Conservation (phyloP, 495 filamentous ascomycete genomes). For the Corynascus novoguineensis region DNA sequence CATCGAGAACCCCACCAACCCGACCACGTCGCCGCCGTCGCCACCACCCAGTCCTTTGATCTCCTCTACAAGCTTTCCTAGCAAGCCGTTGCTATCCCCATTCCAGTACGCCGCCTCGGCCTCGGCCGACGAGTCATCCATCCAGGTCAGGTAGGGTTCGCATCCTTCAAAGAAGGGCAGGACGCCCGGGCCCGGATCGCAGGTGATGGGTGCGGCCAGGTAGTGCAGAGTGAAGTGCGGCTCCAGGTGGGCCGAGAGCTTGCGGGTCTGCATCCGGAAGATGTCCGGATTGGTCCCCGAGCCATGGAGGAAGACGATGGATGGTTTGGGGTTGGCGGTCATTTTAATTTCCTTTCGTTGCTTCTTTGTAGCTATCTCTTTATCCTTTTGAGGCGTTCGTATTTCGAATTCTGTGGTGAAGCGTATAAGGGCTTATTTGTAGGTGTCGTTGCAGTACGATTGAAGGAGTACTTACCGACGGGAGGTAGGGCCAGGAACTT, state of each 20-base stretch:
- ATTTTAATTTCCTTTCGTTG: background rate
- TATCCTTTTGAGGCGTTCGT: no score
- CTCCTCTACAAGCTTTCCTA: background rate
- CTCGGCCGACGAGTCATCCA: constrained; percentile 9
- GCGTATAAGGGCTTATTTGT: no score
- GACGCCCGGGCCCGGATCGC: constrained; percentile 22
- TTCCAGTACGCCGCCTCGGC: constrained; percentile 11
- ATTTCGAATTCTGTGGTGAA: no score
- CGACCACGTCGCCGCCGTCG: constrained; percentile 11
- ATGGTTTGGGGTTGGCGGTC: constrained; percentile 12
- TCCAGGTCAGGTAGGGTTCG: constrained; percentile 24
- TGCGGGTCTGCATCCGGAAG: constrained; percentile 28
- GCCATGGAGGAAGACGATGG: constrained; percentile 29
- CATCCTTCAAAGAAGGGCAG: constrained; percentile 25
- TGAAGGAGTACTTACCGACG: no score
- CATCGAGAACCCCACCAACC: constrained; percentile 30
- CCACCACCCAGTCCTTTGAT: background rate
- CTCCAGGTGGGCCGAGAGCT: constrained; percentile 16
- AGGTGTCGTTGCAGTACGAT: no score
- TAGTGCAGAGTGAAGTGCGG: constrained; percentile 27
- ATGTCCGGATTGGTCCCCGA: constrained; percentile 24
- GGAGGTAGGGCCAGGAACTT: no score
- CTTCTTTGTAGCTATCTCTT: no score
- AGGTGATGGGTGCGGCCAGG: constrained; percentile 14
- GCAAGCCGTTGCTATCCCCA: background rate